phyloP scores from a whole-genome alignment of 2,329 filamentous ascomycete species.

The Apiospora aurea region DNA sequence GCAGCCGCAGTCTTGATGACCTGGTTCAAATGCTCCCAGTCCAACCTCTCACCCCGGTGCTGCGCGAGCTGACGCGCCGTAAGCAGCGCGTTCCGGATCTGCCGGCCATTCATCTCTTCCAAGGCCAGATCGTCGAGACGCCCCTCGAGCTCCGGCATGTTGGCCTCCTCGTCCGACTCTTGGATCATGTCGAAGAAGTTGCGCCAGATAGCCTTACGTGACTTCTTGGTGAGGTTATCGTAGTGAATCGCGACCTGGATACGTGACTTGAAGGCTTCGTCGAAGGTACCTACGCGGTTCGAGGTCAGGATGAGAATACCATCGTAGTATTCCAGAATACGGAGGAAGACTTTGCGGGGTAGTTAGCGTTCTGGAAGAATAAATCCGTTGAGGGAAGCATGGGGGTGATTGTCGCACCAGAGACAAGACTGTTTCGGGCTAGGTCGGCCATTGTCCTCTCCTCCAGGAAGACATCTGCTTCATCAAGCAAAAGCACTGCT shows the following conservation, averaged over 20 bases:
- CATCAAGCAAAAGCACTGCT: slow-evolving; percentile 45
- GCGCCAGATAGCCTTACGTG: slow-evolving; percentile 27
- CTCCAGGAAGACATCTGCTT: slow-evolving; percentile 49
- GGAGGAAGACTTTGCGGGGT: slow-evolving; percentile 37
- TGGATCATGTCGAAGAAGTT: slow-evolving; percentile 32
- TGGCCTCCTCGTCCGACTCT: slow-evolving; percentile 31
- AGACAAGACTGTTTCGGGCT: slow-evolving; percentile 46
- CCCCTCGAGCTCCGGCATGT: slow-evolving; percentile 30
- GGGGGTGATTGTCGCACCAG: slow-evolving; percentile 28
- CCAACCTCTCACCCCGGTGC: slow-evolving; percentile 29
- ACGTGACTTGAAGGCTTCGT: slow-evolving; percentile 31
- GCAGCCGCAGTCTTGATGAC: slow-evolving; percentile 32
- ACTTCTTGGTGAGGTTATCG: slow-evolving; percentile 25
- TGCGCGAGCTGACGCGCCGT: slow-evolving; percentile 34
- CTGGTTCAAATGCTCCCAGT: slow-evolving; percentile 33
- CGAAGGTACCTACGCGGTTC: slow-evolving; percentile 38
- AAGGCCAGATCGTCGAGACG: slow-evolving; percentile 38
- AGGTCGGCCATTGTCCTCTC: slow-evolving; percentile 42
- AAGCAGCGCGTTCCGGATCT: slow-evolving; percentile 47
- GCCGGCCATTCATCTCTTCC: slow-evolving; percentile 47
- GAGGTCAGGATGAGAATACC: slow-evolving; percentile 50
- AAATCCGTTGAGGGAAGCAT: not conserved
- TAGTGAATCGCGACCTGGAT: slow-evolving; percentile 30
- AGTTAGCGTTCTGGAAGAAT: not conserved
- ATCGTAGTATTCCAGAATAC: slow-evolving; percentile 47